phyloP scores from a whole-genome alignment of 73 alveolate genomes.

The Tetrahymena elliotti region DNA sequence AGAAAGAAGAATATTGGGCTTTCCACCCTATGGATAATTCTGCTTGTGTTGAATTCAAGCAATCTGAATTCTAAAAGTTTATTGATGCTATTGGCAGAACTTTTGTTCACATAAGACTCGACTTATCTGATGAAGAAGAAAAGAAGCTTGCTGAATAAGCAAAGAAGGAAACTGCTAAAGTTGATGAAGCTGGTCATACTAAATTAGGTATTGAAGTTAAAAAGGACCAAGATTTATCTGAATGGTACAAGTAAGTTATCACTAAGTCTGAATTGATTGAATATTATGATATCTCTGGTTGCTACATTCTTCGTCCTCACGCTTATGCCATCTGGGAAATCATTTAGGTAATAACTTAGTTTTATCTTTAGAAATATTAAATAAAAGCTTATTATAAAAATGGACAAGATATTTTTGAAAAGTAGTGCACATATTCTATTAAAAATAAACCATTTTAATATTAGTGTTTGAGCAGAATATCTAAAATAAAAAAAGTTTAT shows the following conservation, averaged over 20 bases:
- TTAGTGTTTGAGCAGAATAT: too few species aligned
- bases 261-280: conserved; percentile 97
- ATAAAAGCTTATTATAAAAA: neutral
- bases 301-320: conserved; percentile 97
- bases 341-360: conserved; percentile 44
- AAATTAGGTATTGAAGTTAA: conserved; percentile 74
- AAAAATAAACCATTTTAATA: too few species aligned
- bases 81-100: conserved; percentile 6
- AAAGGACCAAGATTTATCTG: conserved; percentile 82
- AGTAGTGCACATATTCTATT: too few species aligned
- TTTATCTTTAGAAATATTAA: neutral
- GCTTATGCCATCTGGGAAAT: conserved; percentile 97
- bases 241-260: conserved; percentile 96
- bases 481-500: too few species aligned
- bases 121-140: conserved; percentile 51
- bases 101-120: conserved; percentile 22
- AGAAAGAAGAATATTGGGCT: conserved; percentile 52
- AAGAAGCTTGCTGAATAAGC: conserved; percentile 57
- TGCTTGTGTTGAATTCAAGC: conserved; percentile 76
- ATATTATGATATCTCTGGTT: conserved; percentile 98
- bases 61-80: conserved; percentile 47
- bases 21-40: conserved; percentile 91
- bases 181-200: conserved; percentile 53
- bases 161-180: conserved; percentile 46
- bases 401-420: neutral